Conservation (phyloP, 139 green algal genomes). For the Picochlorum sp. region DNA sequence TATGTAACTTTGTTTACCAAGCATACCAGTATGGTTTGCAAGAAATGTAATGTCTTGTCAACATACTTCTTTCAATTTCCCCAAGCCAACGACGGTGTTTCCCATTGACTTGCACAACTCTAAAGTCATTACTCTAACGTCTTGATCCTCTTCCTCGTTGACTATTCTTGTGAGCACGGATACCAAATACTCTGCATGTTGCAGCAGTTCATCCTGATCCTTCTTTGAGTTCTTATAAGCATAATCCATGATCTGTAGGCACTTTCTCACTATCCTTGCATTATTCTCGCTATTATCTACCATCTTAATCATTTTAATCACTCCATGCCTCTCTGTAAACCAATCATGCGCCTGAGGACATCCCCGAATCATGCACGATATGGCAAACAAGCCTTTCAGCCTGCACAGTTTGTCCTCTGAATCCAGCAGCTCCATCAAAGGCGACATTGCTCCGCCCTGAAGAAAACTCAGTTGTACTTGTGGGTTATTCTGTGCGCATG, state of each 20-base stretch:
- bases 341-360: background rate
- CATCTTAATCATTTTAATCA: slow-evolving; percentile 2
- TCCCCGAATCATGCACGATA: slow-evolving; percentile 28
- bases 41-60: background rate
- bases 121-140: too few relatives aligned
- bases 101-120: too few relatives aligned
- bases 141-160: too few relatives aligned
- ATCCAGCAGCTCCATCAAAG: slow-evolving; percentile 39
- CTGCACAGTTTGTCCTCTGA: slow-evolving; percentile 24
- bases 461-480: slow-evolving; percentile 62
- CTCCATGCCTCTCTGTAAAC: slow-evolving; percentile 1
- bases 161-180: too few relatives aligned
- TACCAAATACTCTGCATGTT: background rate
- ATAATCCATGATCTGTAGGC: slow-evolving; percentile 39
- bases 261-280: slow-evolving; percentile 22
- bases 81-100: too few relatives aligned
- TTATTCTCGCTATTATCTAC: background rate
- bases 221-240: background rate
- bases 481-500: slow-evolving; percentile 72
- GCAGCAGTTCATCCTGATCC: background rate
- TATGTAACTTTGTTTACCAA: too few relatives aligned
- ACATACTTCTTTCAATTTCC: background rate
- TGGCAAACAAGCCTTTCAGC: slow-evolving; percentile 43
- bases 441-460: slow-evolving; percentile 42
- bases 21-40: too few relatives aligned